phyloP scores from a whole-genome alignment of 805 yeast genomes.

The Lipomyces starkeyi region DNA sequence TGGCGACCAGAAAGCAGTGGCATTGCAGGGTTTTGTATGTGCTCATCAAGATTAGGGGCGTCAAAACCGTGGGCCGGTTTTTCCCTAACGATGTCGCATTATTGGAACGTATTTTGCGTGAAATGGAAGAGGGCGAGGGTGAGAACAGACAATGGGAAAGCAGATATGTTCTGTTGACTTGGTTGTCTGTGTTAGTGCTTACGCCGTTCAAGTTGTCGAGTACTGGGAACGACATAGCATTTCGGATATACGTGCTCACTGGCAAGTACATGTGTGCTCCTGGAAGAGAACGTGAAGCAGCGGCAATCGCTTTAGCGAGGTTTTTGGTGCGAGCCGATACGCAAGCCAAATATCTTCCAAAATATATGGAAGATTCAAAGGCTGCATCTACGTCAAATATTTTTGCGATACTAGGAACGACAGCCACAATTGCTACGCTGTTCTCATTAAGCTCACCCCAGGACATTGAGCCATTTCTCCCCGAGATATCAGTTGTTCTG shows the following conservation, averaged over 20 bases:
- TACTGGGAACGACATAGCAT: conserved; percentile 47
- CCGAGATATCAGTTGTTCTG: conserved; percentile 4
- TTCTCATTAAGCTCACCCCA: conserved; percentile 15
- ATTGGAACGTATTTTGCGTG: conserved; percentile 49
- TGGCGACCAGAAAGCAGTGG: conserved; percentile 23
- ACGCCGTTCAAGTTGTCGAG: conserved; percentile 70
- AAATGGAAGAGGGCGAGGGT: conserved; percentile 49
- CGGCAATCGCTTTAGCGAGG: conserved; percentile 59
- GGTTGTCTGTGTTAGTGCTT: conserved; percentile 74
- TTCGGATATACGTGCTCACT: conserved; percentile 46
- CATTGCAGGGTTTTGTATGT: conserved; percentile 57
- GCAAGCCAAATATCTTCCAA: conserved; percentile 42
- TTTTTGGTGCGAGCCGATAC: conserved; percentile 59
- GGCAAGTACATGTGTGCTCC: conserved; percentile 49
- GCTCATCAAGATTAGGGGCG: conserved; percentile 68
- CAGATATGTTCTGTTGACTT: conserved; percentile 90
- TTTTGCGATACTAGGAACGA: conserved; percentile 19
- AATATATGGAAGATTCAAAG: conserved; percentile 36
- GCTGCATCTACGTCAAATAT: background rate
- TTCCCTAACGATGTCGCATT: conserved; percentile 64
- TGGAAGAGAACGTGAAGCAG: conserved; percentile 64
- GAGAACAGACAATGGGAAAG: conserved; percentile 96
- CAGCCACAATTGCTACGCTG: conserved; percentile 22
- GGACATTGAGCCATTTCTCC: conserved; percentile 16
- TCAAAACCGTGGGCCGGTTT: conserved; percentile 63